phyloP scores from a whole-genome alignment of 306 rosid species.

The Urtica urens region DNA sequence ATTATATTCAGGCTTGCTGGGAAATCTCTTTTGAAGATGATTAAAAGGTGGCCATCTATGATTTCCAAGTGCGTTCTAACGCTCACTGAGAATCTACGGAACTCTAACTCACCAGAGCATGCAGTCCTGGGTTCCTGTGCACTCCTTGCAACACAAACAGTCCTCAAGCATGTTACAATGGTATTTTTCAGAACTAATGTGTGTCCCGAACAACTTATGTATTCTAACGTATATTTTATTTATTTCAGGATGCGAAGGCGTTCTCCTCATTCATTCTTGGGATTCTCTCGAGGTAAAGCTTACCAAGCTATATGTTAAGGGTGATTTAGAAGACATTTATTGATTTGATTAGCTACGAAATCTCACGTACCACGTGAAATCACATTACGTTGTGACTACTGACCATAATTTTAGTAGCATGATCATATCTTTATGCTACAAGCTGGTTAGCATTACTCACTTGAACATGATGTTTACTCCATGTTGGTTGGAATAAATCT shows the following conservation, averaged over 20 bases:
- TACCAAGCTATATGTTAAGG: constrained; percentile 1
- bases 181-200: constrained; percentile 40
- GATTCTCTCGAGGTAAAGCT: constrained; percentile 86
- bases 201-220: constrained; percentile 11
- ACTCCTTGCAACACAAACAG: constrained; percentile 78
- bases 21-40: constrained; percentile 76
- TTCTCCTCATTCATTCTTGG: constrained; percentile 76
- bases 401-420: too few relatives aligned
- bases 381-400: too few relatives aligned
- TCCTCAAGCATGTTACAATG: constrained; percentile 86
- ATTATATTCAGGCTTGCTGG: constrained; percentile 95
- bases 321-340: background rate
- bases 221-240: constrained; percentile 17
- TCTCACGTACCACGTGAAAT: background rate
- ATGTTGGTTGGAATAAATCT: constrained; percentile 8
- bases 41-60: constrained; percentile 92
- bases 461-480: background rate
- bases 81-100: constrained; percentile 49
- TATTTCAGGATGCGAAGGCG: constrained; percentile 63
- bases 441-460: too few relatives aligned
- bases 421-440: too few relatives aligned
- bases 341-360: background rate
- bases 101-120: constrained; percentile 60
- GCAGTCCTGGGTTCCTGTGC: constrained; percentile 92
- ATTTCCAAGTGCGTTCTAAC: constrained; percentile 84